Evolutionary conservation across 805 yeast species (phyloP), one percentile per base, ranked within the genome.

Genomic region (Yamadazyma paraphyllophila): DNA sequence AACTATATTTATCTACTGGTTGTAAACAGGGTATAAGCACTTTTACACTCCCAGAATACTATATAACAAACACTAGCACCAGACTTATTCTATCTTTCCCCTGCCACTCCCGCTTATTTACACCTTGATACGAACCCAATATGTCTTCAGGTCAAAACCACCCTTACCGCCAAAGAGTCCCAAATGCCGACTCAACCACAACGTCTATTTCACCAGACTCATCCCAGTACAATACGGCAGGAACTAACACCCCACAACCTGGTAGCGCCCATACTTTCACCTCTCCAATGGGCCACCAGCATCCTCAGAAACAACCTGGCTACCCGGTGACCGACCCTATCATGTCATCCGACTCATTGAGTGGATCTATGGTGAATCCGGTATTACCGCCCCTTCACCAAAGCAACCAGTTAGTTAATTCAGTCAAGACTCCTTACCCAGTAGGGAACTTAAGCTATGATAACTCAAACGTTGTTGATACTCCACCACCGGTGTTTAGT

Each of bases 401-500:
- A 20, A 38, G 11, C 41, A 41, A 31, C 36, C 47, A 27, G 17
- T 43, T 24, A 14, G 30, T 17, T 17, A 36, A 13, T 15, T 16
- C 25, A 24, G 7, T 11, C 33, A 17, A 24, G 9, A 24, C 40
- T 35, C 45, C 45, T 16, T 42, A 42, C 27, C 45, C 40, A 8
- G 12, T 31, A 9, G 31, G 33, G 31, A 12, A 33, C 40, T 12
- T 36, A 33, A 25, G 16, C 9, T 12, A 27, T 7, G 16, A 17
- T 24, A 5, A 12, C 32, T 17, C 39, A 33, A 12, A 39, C 45
- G 8, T 55, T 55, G 27, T 15, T 13, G 36, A 39, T 29, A 58
- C 65, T 10, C 66, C 67, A 11, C 66, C 69, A 2, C 62, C 66
- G 12, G 61, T 58, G 6, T 58, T 60, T 27, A 26, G 37, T 17